phyloP scores from a whole-genome alignment of 2,329 filamentous ascomycete species.

The Hortaea werneckii region DNA sequence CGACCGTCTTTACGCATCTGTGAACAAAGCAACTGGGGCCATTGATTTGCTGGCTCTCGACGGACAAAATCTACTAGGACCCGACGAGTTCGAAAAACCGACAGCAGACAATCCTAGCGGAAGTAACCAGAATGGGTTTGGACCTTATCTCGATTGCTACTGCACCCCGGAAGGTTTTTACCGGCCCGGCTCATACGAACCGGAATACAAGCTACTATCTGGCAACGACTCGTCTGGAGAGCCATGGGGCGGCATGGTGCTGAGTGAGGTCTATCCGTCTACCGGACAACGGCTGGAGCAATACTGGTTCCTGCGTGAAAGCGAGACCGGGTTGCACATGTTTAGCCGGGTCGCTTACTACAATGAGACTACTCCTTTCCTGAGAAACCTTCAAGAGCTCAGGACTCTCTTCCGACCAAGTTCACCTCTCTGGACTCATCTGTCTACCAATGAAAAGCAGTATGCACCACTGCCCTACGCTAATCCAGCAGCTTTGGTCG shows the following conservation, averaged over 20 bases:
- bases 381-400: conserved; percentile 51
- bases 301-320: conserved; percentile 55
- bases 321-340: conserved; percentile 52
- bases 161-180: conserved; percentile 50
- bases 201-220: conserved; percentile 42
- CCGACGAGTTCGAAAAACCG: conserved; percentile 5
- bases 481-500: conserved; percentile 17
- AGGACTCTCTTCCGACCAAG: conserved; percentile 53
- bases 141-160: conserved; percentile 55
- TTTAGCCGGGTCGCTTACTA: conserved; percentile 52
- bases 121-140: conserved; percentile 36
- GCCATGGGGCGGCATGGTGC: conserved; percentile 47
- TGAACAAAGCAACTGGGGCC: conserved; percentile 34
- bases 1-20: conserved; percentile 33
- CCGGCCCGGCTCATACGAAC: conserved; percentile 44
- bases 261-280: conserved; percentile 48
- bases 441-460: conserved; percentile 46
- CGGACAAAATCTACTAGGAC: conserved; percentile 44
- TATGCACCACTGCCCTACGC: not conserved
- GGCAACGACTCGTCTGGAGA: conserved; percentile 42
- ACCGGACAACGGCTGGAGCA: conserved; percentile 53
- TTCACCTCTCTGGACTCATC: conserved; percentile 50
- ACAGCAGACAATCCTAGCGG: conserved; percentile 7
- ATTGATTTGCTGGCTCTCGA: conserved; percentile 36
- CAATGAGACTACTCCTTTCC: conserved; percentile 46